Evolutionary conservation across 2,329 filamentous ascomycete species (phyloP).

Genomic region (Coniochaeta sp.): DNA sequence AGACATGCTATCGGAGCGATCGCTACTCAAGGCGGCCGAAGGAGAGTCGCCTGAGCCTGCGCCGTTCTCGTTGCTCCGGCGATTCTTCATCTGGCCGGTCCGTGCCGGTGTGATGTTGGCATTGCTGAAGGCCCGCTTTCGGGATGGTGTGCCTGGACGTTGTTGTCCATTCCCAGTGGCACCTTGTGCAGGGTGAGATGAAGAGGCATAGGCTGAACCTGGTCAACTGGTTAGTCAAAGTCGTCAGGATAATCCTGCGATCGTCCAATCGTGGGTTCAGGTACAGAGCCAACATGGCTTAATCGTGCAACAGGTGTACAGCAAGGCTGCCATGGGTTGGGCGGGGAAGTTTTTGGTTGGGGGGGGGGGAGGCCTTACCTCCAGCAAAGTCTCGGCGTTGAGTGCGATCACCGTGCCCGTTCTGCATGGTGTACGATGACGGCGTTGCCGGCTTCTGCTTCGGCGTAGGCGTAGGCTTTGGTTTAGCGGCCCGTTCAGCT

Average conservation of each 20-base stretch:
- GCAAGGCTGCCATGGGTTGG: neutral
- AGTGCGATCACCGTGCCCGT: neutral
- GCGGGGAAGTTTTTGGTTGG: too few species aligned
- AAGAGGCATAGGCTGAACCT: neutral
- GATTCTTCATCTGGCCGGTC: conserved; percentile 21
- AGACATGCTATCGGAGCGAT: neutral
- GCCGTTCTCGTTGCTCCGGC: conserved; percentile 19
- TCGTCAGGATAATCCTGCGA: too few species aligned
- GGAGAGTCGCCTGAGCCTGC: conserved; percentile 1
- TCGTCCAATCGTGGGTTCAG: too few species aligned
- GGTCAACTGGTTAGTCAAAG: neutral
- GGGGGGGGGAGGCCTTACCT: neutral
- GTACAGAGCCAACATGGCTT: too few species aligned
- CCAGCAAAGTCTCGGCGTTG: neutral
- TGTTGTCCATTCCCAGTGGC: neutral
- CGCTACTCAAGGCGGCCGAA: conserved; percentile 3
- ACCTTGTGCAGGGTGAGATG: conserved; percentile 3
- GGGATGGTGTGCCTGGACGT: conserved; percentile 5
- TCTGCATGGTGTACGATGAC: neutral
- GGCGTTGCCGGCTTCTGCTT: too few species aligned
- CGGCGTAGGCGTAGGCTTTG: too few species aligned
- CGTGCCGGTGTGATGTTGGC: conserved; percentile 12
- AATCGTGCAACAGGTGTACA: too few species aligned
- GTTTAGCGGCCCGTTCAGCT: neutral
- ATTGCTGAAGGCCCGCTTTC: conserved; percentile 20